Percentiles rank a stretch among this genome's conserved stretches.
Conservation (phyloP, 768 basidiomycete species). For the Cystofilobasidium macerans region DNA sequence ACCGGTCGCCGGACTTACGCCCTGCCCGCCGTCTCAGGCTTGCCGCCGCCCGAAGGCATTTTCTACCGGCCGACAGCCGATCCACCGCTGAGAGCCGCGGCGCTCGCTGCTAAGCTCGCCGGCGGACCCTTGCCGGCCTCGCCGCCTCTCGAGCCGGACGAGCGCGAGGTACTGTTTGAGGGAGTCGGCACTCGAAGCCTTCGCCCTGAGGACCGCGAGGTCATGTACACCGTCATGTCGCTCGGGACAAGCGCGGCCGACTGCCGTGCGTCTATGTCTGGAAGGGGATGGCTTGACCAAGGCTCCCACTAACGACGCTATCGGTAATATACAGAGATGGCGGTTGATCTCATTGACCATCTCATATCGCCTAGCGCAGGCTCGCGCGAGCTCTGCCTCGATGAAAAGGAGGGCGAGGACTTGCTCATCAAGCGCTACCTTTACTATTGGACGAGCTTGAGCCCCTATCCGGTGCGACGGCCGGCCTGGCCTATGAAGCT, state of each 20-base stretch:
- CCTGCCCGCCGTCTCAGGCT: not conserved
- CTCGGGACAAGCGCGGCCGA: not conserved
- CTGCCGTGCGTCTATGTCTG: not conserved
- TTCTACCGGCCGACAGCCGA: not conserved
- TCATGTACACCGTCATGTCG: not conserved
- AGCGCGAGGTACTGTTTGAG: not conserved
- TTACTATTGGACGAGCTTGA: constrained; percentile 2
- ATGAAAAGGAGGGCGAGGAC: not conserved
- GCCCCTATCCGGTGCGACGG: constrained; percentile 9
- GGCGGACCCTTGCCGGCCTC: not conserved
- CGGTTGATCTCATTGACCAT: not conserved
- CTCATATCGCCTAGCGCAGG: constrained; percentile 2
- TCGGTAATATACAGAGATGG: not conserved
- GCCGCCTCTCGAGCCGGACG: not conserved
- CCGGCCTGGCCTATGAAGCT: not conserved
- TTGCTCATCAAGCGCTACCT: not conserved
- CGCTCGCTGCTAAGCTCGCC: not conserved
- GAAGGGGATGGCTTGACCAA: no score
- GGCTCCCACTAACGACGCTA: no score
- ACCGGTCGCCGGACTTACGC: not conserved
- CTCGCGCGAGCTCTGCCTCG: not conserved
- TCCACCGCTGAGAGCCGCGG: not conserved
- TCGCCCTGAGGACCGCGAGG: not conserved
- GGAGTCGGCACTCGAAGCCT: not conserved
- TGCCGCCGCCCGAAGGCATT: not conserved